Base-by-base conservation (phyloP, 257 asterid genomes). In the Plectranthus barbatus region DNA sequence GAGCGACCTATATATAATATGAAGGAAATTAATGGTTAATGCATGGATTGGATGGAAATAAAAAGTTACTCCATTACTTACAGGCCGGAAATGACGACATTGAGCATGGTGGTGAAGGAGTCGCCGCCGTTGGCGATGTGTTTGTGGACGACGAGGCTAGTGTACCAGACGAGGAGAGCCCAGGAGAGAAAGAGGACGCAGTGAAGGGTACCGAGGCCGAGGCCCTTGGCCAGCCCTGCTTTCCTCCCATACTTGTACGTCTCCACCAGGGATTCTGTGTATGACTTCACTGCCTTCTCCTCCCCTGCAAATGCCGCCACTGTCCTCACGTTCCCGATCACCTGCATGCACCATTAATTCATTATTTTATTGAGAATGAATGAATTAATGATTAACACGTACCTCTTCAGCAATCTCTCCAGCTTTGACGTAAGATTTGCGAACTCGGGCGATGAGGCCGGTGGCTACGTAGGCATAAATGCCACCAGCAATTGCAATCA, bases 341-440 rank as follows among this genome's bases (percentile, higher is more conserved):
- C 97, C 98, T 91, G 78, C 39, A 34, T 34, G 39, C 39, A 23
- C 4, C 1, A 1, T 4, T 4, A 4, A 1, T 4, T 1, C 29
- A 4, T 4, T 23, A 23, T 23, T 23, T 23, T 23, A n/a, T n/a
- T n/a, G n/a, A n/a, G n/a, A n/a, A n/a, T n/a, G n/a, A n/a, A n/a
- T n/a, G n/a, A n/a, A n/a, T n/a, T n/a, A n/a, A n/a, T n/a, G n/a
- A n/a, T n/a, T n/a, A n/a, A n/a, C n/a, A n/a, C n/a, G 4, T 2
- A 34, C 98, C 96, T 93, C 99, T 76, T 93, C 96, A 0, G 99
- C 97, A 17, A 90, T 90, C 74, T 93, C 97, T 48, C 99, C 99
- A 7, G 99, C 99, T 66, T 85, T 82, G 13, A 87, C 74, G 14
- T 93, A 93, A 10, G 97, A 85, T 71, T 87, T 93, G 29, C 99